Percentiles rank a stretch among this genome's conserved stretches.
Conservation (phyloP, 2,329 filamentous ascomycete genomes). For the Alternaria panax region DNA sequence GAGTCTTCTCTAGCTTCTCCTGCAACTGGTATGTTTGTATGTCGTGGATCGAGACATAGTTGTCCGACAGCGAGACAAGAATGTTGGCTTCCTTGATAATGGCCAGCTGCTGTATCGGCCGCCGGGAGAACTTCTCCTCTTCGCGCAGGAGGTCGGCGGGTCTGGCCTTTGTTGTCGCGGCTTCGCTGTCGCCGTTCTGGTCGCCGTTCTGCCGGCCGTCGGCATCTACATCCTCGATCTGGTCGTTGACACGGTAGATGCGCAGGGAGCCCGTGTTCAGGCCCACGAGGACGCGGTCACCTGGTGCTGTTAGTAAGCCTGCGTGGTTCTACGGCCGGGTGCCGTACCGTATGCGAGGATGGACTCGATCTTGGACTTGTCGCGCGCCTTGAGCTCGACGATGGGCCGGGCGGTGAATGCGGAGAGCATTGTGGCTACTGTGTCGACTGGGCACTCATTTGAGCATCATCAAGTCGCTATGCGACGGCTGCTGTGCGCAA, state of each 20-base stretch:
- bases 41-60: slow-evolving; percentile 88
- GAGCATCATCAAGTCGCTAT: slow-evolving; percentile 23
- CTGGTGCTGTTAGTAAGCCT: slow-evolving; percentile 53
- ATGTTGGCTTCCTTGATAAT: slow-evolving; percentile 95
- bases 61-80: slow-evolving; percentile 89
- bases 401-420: slow-evolving; percentile 96
- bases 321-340: slow-evolving; percentile 1
- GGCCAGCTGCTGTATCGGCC: slow-evolving; percentile 90
- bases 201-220: slow-evolving; percentile 40
- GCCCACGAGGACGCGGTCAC: slow-evolving; percentile 90
- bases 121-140: slow-evolving; percentile 90
- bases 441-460: slow-evolving; percentile 18
- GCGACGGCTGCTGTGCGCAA: slow-evolving; percentile 25
- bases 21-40: slow-evolving; percentile 82
- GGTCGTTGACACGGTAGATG: slow-evolving; percentile 88
- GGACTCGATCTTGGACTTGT: slow-evolving; percentile 97
- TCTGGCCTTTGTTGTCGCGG: slow-evolving; percentile 46
- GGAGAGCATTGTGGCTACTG: slow-evolving; percentile 75
- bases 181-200: slow-evolving; percentile 54
- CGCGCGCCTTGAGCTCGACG: slow-evolving; percentile 92
- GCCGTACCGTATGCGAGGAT: slow-evolving; percentile 83
- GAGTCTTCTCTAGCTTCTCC: slow-evolving; percentile 81
- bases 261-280: slow-evolving; percentile 88
- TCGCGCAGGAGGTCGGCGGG: slow-evolving; percentile 87
- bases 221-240: slow-evolving; percentile 52